Evolutionary conservation across 768 basidiomycete genomes (phyloP).

Genomic region (Gloeopeniophorella convolvens): DNA sequence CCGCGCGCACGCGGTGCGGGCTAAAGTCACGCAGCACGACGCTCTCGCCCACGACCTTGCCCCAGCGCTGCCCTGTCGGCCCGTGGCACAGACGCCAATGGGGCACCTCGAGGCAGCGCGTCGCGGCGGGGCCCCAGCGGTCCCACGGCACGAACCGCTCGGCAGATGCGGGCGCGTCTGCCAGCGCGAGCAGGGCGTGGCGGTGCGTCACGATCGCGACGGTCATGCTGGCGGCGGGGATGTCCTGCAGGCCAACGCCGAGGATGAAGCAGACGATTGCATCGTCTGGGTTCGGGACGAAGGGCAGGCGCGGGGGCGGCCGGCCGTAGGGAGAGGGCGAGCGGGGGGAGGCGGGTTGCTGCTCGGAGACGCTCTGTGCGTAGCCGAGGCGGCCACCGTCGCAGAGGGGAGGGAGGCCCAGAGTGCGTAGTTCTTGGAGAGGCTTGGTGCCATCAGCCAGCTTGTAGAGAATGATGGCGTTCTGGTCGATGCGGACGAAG

Average conservation of each 20-base stretch:
- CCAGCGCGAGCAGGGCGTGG: background rate
- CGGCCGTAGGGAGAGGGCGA: background rate
- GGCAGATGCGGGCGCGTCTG: background rate
- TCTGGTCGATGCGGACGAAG: background rate
- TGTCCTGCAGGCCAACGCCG: slow-evolving; percentile 9
- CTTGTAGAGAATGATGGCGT: slow-evolving; percentile 2
- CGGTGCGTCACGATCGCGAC: slow-evolving; percentile 10
- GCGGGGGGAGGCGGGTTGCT: background rate
- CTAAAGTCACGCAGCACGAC: slow-evolving; percentile 4
- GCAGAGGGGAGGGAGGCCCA: slow-evolving; percentile 6
- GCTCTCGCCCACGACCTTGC: background rate
- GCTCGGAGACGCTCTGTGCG: slow-evolving; percentile 1
- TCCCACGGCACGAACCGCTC: slow-evolving; percentile 1
- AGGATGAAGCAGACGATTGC: slow-evolving; percentile 6
- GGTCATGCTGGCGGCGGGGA: slow-evolving; percentile 9
- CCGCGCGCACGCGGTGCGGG: slow-evolving; percentile 5
- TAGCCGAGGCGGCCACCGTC: slow-evolving; percentile 7
- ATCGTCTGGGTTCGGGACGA: background rate
- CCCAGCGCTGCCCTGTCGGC: slow-evolving; percentile 5
- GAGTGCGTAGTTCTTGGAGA: background rate
- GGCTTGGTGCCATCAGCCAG: background rate
- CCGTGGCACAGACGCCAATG: slow-evolving; percentile 2
- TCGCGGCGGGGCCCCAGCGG: background rate
- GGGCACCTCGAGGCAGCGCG: slow-evolving; percentile 4
- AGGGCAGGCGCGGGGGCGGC: background rate